Percentiles rank a stretch among this genome's conserved stretches.
Evolutionary conservation across 192 early-diverging fungal species (phyloP).

Genomic region (Haplosporangium gracile): DNA sequence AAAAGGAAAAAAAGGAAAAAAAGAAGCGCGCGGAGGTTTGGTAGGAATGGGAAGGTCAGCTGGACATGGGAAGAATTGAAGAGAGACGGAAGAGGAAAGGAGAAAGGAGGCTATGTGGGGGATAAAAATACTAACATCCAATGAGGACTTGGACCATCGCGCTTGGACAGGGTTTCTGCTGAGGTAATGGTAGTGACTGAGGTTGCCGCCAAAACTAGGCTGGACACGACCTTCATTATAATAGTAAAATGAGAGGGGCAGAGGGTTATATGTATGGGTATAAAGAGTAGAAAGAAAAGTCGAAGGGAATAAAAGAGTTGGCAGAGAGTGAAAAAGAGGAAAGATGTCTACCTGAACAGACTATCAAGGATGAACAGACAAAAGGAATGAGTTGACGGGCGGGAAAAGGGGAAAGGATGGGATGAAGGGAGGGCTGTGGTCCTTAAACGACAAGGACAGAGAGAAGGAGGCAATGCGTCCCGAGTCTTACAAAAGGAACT

Average conservation of each 20-base stretch:
- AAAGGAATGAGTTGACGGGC: too few species aligned
- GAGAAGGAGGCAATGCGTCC: too few species aligned
- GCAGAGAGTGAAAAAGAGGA: not conserved
- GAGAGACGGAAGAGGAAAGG: not conserved
- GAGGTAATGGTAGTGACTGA: not conserved
- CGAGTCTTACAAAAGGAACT: not conserved
- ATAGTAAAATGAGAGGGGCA: not conserved
- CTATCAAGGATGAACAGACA: not conserved
- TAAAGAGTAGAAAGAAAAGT: not conserved
- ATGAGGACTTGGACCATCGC: not conserved
- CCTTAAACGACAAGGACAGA: too few species aligned
- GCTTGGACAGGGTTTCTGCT: not conserved
- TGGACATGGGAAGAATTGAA: not conserved
- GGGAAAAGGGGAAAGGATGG: not conserved
- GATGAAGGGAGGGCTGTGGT: too few species aligned
- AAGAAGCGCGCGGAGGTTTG: not conserved
- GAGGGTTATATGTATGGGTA: not conserved
- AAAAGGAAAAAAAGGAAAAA: not conserved
- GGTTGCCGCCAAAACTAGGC: not conserved
- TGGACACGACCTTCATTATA: not conserved
- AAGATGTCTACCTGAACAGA: not conserved
- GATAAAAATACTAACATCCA: constrained; percentile 7
- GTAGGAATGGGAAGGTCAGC: not conserved
- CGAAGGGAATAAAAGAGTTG: not conserved
- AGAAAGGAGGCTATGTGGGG: not conserved